Conservation (phyloP, 2,329 filamentous ascomycete species). For the Colletotrichum orchidophilum region DNA sequence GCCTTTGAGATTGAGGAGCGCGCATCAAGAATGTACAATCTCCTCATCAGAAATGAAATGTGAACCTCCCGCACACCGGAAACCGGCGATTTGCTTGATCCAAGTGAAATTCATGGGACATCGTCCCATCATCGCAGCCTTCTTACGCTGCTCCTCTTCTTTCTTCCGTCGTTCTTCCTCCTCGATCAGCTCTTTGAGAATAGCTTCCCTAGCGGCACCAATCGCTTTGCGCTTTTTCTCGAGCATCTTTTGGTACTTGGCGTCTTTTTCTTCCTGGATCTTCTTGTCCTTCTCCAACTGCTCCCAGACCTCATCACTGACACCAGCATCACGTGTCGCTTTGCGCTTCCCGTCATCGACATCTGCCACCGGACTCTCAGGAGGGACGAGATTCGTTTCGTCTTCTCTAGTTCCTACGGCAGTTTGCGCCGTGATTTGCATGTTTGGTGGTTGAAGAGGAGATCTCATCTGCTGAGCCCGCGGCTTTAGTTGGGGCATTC, state of each 20-base stretch:
- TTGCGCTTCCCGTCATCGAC: background rate
- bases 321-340: conserved; percentile 60
- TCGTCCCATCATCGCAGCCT: conserved; percentile 60
- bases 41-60: conserved; percentile 61
- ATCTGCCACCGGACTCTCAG: conserved; percentile 10
- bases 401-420: background rate
- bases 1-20: no score
- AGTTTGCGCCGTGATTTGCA: background rate
- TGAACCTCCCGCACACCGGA: conserved; percentile 67
- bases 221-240: conserved; percentile 39
- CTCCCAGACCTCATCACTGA: conserved; percentile 69
- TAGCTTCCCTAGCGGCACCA: conserved; percentile 46
- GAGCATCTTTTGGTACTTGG: conserved; percentile 46
- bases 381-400: background rate
- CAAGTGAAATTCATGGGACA: conserved; percentile 68
- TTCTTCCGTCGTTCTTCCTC: conserved; percentile 50
- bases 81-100: conserved; percentile 68
- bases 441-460: background rate
- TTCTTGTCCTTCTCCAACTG: conserved; percentile 58
- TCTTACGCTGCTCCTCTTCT: conserved; percentile 51
- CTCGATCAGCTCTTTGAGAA: conserved; percentile 47
- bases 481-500: background rate
- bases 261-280: conserved; percentile 48
- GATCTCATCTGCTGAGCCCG: background rate
- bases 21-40: conserved; percentile 29